These are phyloP conservation scores for Russula brevipes DNA, from an alignment of 768 basidiomycete genomes.

Conservation along the genomic window DNA sequence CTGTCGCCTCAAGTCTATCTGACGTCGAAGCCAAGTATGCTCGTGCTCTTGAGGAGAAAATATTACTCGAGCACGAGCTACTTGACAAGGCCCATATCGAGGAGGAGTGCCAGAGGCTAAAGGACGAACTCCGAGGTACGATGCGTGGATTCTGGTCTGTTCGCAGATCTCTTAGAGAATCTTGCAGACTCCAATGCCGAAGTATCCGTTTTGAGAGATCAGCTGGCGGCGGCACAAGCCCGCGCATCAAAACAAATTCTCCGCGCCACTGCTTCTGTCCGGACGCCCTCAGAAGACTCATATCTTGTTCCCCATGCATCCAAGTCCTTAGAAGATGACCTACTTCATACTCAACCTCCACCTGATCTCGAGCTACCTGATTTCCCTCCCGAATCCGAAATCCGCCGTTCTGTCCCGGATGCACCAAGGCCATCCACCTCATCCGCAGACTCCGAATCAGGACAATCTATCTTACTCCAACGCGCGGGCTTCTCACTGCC, in stretches of 20 bases:
- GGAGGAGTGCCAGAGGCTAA: constrained; percentile 85
- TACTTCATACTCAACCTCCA: constrained; percentile 55
- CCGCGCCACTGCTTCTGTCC: constrained; percentile 25
- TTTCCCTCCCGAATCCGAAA: constrained; percentile 37
- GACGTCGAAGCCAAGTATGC: constrained; percentile 88
- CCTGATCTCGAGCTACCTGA: constrained; percentile 58
- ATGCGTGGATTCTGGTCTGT: constrained; percentile 13
- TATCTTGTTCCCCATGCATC: constrained; percentile 25
- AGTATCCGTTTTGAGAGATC: constrained; percentile 75
- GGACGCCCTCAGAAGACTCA: constrained; percentile 32
- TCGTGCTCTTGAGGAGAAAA: constrained; percentile 91
- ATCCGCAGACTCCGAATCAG: constrained; percentile 30
- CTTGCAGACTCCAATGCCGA: constrained; percentile 76
- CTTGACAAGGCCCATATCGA: constrained; percentile 86
- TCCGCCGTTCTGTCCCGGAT: constrained; percentile 7
- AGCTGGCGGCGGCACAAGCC: constrained; percentile 43
- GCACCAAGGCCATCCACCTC: constrained; percentile 21
- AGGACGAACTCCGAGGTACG: constrained; percentile 88
- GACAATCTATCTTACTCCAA: constrained; percentile 46
- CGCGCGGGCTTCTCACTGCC: constrained; percentile 45
- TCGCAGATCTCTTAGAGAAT: constrained; percentile 14
- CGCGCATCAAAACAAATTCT: constrained; percentile 28
- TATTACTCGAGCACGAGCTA: constrained; percentile 91
- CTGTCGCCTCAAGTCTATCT: constrained; percentile 74
- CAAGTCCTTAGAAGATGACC: constrained; percentile 49